Evolutionary conservation across 495 filamentous ascomycete genomes (phyloP), one percentile per base, ranked within the genome.

Genomic region (Geopyxis carbonaria): DNA sequence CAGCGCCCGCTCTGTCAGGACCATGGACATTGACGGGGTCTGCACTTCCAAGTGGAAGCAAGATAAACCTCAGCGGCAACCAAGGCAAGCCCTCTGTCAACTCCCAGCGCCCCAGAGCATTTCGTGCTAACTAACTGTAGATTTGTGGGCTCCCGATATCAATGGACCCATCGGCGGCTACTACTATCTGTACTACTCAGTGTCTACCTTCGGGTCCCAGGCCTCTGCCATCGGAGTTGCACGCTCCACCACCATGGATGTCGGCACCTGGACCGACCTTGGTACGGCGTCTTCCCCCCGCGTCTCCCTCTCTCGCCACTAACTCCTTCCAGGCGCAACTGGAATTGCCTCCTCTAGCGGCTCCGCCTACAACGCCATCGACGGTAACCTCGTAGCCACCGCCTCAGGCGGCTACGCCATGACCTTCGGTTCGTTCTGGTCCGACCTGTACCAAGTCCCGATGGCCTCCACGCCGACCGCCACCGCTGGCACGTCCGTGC

Each of bases 101-200:
- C 4, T 7, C 5, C 14, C 11, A 31, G 11, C 16, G 15, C 13
- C 16, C 1, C 0, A 20, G 18, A 16, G 9, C 21, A 29, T 3
- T 7, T 19, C 22, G 18, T 43, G 31, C 5, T 28, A 31, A 34
- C 4, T 42, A 23, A 31, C 9, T 34, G n/a, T 16, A 20, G 33
- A 39, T 19, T 20, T 42, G 15, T 52, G 78, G 76, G 78, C 79
- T 2, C 78, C 78, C 0, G 76, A 81, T 47, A 68, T 81, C 19
- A 51, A 62, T 38, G 56, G 67, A 22, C 34, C 44, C 19, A 53
- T 76, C 2, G 65, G 64, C 27, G 55, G 55, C 10, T 63, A 59
- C 0, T 84, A 82, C 61, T 75, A 78, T 51, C 63, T 80, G 45
- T 83, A 79, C 65, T 86, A 84, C 57, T 62, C 71, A 0, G 67